Conservation (phyloP, 164 flowering plant genomes). For the Pachysandra terminalis region DNA sequence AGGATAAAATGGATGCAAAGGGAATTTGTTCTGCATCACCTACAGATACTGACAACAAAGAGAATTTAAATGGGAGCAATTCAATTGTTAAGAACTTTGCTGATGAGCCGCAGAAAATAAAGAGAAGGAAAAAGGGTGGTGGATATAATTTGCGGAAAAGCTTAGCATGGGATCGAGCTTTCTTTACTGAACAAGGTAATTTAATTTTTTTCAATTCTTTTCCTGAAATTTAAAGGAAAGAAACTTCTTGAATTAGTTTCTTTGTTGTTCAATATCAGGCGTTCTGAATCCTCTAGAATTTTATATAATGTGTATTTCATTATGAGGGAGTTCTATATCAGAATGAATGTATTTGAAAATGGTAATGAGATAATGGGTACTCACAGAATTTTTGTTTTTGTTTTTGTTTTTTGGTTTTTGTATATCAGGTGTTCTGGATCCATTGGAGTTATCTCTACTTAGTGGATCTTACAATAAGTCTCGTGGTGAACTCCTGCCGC, state of each 20-base stretch:
- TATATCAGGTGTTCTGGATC: conserved; percentile 69
- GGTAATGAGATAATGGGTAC: too few species aligned
- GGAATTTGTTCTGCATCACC: conserved; percentile 13
- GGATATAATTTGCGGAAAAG: conserved; percentile 85
- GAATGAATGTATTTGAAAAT: too few species aligned
- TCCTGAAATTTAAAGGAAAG: neutral
- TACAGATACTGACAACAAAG: conserved; percentile 32
- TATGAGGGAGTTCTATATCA: too few species aligned
- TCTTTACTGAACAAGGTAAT: conserved; percentile 90
- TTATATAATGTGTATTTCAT: too few species aligned
- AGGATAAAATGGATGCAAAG: conserved; percentile 9
- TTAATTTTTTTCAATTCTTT: neutral
- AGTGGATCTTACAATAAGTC: conserved; percentile 34
- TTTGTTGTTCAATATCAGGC: conserved; percentile 41
- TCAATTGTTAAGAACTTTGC: conserved; percentile 28
- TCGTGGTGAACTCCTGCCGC: conserved; percentile 27
- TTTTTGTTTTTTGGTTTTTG: neutral
- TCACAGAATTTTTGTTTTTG: conserved; percentile 5
- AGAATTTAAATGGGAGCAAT: conserved; percentile 42
- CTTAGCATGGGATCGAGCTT: conserved; percentile 91
- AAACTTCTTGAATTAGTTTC: neutral
- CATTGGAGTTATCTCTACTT: conserved; percentile 63
- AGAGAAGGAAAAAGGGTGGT: conserved; percentile 67
- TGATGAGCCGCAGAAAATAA: conserved; percentile 56
- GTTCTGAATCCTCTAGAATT: conserved; percentile 68